Conservation (phyloP, 495 filamentous ascomycete species). For the Polyplosphaeria fusca region DNA sequence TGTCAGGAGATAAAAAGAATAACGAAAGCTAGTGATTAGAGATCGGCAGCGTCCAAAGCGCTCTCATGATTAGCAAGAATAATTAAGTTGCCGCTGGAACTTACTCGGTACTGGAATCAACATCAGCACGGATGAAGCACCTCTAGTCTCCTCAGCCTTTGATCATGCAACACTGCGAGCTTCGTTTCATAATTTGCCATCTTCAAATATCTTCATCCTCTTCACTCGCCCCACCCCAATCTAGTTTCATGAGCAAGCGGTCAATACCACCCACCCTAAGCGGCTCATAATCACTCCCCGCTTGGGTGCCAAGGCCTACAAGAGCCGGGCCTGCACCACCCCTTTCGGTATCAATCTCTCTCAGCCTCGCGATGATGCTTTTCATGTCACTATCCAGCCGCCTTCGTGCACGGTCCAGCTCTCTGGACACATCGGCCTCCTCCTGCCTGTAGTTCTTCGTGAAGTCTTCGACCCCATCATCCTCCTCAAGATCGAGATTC, state of each 20-base stretch:
- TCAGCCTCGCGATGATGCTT: constrained; percentile 56
- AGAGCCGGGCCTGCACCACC: constrained; percentile 24
- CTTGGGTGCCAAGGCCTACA: constrained; percentile 29
- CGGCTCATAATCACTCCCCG: constrained; percentile 55
- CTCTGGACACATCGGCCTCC: constrained; percentile 59
- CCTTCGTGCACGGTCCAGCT: constrained; percentile 53
- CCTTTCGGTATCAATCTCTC: constrained; percentile 55
- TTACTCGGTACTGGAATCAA: too few species aligned
- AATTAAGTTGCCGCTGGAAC: too few species aligned
- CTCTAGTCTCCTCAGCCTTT: background rate
- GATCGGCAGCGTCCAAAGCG: too few species aligned
- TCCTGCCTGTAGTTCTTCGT: constrained; percentile 67
- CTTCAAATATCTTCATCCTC: constrained; percentile 12
- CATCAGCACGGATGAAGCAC: too few species aligned
- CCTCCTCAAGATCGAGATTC: constrained; percentile 70
- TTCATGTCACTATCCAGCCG: constrained; percentile 60
- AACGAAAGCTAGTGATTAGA: too few species aligned
- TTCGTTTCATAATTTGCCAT: background rate
- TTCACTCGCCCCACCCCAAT: constrained; percentile 54
- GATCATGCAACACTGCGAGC: background rate
- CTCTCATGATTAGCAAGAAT: too few species aligned
- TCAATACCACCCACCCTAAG: constrained; percentile 70
- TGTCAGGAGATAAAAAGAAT: too few species aligned
- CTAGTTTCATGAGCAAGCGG: constrained; percentile 80
- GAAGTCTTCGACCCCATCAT: constrained; percentile 73